These are phyloP conservation scores for Drosera spatulata DNA, from an alignment of 179 eudicot genomes.

Conservation along the genomic window DNA sequence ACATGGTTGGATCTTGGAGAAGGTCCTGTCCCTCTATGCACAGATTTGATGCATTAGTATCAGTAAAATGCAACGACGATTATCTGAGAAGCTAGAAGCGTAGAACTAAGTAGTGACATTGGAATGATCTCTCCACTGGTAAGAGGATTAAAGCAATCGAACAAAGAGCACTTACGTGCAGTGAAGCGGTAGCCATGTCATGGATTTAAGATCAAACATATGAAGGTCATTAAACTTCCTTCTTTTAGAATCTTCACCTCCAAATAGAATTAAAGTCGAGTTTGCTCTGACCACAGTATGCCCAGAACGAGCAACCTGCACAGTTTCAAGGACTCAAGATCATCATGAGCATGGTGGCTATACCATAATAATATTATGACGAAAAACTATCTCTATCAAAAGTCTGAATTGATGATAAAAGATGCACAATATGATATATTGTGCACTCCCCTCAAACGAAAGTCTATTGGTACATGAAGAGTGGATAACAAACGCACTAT, in stretches of 20 bases:
- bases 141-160: background rate
- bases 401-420: too few species aligned
- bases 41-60: too few species aligned
- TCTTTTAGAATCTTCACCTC: conserved; percentile 80
- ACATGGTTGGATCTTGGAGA: conserved; percentile 86
- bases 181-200: conserved; percentile 96
- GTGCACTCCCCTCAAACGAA: too few species aligned
- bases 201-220: conserved; percentile 96
- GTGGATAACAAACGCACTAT: too few species aligned
- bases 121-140: background rate
- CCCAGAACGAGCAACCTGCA: conserved; percentile 88
- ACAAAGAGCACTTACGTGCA: conserved; percentile 55
- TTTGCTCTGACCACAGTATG: conserved; percentile 79
- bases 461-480: too few species aligned
- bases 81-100: too few species aligned
- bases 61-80: too few species aligned
- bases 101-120: too few species aligned
- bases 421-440: too few species aligned
- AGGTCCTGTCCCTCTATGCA: conserved; percentile 76
- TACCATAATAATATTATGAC: too few species aligned
- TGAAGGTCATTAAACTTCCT: conserved; percentile 83
- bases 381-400: too few species aligned
- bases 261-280: conserved; percentile 72
- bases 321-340: background rate
- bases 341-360: background rate